These are phyloP conservation scores for Rhododendron griersonianum DNA, from an alignment of 148 eudicot genomes.

Conservation along the genomic window DNA sequence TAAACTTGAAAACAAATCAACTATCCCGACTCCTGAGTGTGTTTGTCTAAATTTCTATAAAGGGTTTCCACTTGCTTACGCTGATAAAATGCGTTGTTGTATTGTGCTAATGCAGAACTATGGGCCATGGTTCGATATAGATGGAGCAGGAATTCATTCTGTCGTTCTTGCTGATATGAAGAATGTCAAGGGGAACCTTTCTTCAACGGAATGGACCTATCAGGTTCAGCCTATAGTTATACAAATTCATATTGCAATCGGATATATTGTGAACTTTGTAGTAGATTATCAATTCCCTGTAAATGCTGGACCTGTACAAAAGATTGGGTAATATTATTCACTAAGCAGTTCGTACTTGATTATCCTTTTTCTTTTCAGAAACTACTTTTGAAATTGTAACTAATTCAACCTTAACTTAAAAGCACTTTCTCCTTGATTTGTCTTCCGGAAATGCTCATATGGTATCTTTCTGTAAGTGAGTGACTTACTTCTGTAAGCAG, in stretches of 20 bases:
- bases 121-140: slow-evolving; percentile 54
- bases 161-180: slow-evolving; percentile 31
- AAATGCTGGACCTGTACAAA: neutral
- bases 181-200: slow-evolving; percentile 26
- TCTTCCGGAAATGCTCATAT: neutral
- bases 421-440: neutral
- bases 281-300: neutral
- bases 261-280: neutral
- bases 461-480: too few relatives aligned
- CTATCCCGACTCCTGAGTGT: neutral
- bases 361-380: too few relatives aligned
- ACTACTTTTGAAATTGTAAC: neutral
- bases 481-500: neutral
- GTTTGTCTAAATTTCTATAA: neutral
- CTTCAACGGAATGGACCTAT: slow-evolving; percentile 41
- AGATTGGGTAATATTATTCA: neutral
- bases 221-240: slow-evolving; percentile 23
- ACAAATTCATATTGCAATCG: neutral
- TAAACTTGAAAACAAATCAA: neutral
- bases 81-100: neutral
- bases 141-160: slow-evolving; percentile 40
- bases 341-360: neutral
- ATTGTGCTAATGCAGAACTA: slow-evolving; percentile 35
- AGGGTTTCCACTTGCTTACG: neutral
- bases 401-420: neutral